Evolutionary conservation across 1,284 basidiomycete genomes (phyloP), one percentile per base, ranked within the genome.

Genomic region (Bjerkandera adusta): DNA sequence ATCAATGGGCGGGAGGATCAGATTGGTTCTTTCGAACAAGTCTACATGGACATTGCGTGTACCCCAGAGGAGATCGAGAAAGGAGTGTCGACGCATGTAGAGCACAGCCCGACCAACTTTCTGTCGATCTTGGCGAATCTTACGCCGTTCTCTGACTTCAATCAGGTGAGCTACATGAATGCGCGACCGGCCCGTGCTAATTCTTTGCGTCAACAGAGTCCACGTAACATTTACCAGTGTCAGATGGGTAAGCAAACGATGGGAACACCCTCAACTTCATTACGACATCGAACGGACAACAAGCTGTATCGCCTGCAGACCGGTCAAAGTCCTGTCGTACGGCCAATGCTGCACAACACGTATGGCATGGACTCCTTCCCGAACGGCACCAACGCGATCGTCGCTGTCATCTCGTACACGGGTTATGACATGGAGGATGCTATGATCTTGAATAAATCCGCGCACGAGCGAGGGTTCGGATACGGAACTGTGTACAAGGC

Each of bases 371-470:
- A 99, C 68, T 85, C 91, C 42, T 99, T 95, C 77, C 97, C 97
- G 1, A 99, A 97, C 63, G 97, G 96, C 13, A 97, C 91, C 35
- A 99, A 99, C 67, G 97, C 97, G 13, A 79, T 99, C 48, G 97
- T 99, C 43, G 97, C 97, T 18, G 97, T 99, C 64, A 98, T 99
- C 57, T 99, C 97, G 0, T 99, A 99, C 68, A 99, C 97, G 0
- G 97, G 97, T 5, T 99, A 99, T 69, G 97, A 99, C 67, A 99
- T 99, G 97, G 97, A 99, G 71, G 97, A 99, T 61, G 97, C 97
- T 52, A 99, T 99, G 97, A 99, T 99, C 57, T 72, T 99, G 44
- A 99, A 99, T 72, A 99, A 99, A 73, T 98, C 94, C 3, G 89
- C 93, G 3, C 94, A 99, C 65, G 97, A 99, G 69, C 87, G 97